Evolutionary conservation across 2,329 filamentous ascomycete species (phyloP).

Genomic region (Aspergillus terreus): DNA sequence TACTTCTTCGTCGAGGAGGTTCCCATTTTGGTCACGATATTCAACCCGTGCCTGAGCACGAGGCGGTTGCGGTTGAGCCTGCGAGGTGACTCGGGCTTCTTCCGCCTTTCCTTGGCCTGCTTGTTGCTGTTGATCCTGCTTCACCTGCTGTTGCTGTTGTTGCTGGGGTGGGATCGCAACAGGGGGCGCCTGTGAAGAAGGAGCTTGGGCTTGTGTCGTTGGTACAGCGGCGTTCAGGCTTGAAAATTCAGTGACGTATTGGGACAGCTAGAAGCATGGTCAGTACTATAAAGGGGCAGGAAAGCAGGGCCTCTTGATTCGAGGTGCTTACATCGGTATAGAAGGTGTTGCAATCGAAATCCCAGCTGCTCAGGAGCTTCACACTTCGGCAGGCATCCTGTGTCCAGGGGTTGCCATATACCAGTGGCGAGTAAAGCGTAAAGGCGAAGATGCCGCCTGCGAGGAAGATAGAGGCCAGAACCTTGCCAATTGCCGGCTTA

Average conservation of each 20-base stretch:
- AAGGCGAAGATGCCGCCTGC: conserved; percentile 72
- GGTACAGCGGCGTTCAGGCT: conserved; percentile 20
- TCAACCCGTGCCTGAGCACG: conserved; percentile 78
- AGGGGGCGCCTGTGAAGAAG: conserved; percentile 3
- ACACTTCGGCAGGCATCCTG: conserved; percentile 78
- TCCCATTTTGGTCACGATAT: conserved; percentile 92
- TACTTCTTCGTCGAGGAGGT: conserved; percentile 77
- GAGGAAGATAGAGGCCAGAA: conserved; percentile 70
- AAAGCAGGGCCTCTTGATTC: background rate
- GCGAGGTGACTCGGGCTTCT: conserved; percentile 32
- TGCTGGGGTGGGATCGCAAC: conserved; percentile 20
- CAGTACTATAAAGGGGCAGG: background rate
- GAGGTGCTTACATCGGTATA: conserved; percentile 69
- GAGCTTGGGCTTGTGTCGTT: conserved; percentile 17
- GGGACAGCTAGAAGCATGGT: conserved; percentile 29
- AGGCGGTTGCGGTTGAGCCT: conserved; percentile 23
- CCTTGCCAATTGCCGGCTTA: conserved; percentile 69
- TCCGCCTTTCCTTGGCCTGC: conserved; percentile 17
- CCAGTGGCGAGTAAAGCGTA: conserved; percentile 77
- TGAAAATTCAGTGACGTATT: conserved; percentile 35
- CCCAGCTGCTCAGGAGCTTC: conserved; percentile 86
- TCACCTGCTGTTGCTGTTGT: conserved; percentile 21
- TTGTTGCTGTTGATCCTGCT: conserved; percentile 19
- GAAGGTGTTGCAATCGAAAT: conserved; percentile 98
- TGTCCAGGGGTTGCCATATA: conserved; percentile 94